phyloP scores from a whole-genome alignment of 176 grass and related monocot genomes.

The Miscanthus lutarioriparius region DNA sequence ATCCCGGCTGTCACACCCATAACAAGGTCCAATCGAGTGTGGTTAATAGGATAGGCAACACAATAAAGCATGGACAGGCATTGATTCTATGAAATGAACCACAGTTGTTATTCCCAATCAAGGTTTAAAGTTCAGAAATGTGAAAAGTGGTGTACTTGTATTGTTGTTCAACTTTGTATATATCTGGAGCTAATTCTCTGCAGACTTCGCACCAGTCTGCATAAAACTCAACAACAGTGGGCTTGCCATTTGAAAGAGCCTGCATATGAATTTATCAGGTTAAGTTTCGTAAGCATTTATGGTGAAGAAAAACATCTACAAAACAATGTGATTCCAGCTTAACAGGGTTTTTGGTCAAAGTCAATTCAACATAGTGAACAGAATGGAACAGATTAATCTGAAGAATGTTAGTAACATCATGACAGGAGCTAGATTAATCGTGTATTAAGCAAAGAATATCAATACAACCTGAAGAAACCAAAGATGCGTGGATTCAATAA shows the following conservation, averaged over 20 bases:
- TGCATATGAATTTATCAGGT: slow-evolving; percentile 36
- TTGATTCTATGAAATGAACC: not conserved
- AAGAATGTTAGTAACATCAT: not conserved
- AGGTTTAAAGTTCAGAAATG: not conserved
- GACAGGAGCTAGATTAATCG: not conserved
- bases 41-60: not conserved
- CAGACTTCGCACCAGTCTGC: slow-evolving; percentile 99
- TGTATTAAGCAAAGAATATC: not conserved
- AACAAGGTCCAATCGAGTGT: not conserved
- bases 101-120: not conserved
- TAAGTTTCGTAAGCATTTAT: slow-evolving; percentile 1
- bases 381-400: not conserved
- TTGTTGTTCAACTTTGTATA: slow-evolving; percentile 81
- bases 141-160: slow-evolving; percentile 58
- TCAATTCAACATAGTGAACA: not conserved
- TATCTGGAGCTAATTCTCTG: slow-evolving; percentile 76
- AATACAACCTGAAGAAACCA: not conserved
- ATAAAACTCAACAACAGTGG: slow-evolving; percentile 96
- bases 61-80: not conserved
- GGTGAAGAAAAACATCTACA: not conserved
- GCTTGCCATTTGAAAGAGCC: slow-evolving; percentile 92
- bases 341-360: not conserved
- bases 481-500: not conserved
- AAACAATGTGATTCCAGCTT: not conserved
- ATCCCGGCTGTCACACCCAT: not conserved